Percentiles rank a stretch among this genome's conserved stretches.
Conservation (phyloP, 83 land plant genomes). For the Picea abies region DNA sequence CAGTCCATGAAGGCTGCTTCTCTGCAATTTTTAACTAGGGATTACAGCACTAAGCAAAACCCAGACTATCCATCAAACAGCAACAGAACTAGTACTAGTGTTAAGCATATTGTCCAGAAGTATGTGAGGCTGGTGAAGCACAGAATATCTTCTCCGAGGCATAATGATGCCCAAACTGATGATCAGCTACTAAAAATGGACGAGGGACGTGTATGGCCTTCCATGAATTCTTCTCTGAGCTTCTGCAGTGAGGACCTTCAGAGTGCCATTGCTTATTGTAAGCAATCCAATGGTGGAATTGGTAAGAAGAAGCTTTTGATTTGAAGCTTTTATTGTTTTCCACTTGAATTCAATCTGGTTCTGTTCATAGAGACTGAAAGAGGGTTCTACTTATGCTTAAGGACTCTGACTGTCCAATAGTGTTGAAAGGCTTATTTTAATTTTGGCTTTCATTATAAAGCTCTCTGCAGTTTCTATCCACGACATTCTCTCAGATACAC, state of each 20-base stretch:
- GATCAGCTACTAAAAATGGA: background rate
- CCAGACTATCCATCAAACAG: background rate
- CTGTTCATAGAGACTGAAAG: no score
- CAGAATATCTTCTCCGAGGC: slow-evolving; percentile 8
- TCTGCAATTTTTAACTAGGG: background rate
- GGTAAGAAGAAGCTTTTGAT: background rate
- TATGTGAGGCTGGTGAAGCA: slow-evolving; percentile 8
- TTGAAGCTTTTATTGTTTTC: no score
- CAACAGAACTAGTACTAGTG: background rate
- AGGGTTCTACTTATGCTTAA: no score
- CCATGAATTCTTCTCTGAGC: background rate
- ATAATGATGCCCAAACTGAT: background rate
- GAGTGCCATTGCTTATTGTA: slow-evolving; percentile 12
- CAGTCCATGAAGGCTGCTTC: background rate
- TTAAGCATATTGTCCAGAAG: background rate
- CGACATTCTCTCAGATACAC: no score
- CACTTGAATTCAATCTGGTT: no score
- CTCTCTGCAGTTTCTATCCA: no score
- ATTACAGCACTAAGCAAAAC: background rate
- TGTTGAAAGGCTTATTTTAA: no score
- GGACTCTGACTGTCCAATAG: no score
- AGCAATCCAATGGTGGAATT: slow-evolving; percentile 6
- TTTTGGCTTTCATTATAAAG: no score
- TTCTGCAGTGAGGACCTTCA: background rate
- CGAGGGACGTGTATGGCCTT: background rate